Conservation (phyloP, 306 rosid species). For the Parietaria judaica region DNA sequence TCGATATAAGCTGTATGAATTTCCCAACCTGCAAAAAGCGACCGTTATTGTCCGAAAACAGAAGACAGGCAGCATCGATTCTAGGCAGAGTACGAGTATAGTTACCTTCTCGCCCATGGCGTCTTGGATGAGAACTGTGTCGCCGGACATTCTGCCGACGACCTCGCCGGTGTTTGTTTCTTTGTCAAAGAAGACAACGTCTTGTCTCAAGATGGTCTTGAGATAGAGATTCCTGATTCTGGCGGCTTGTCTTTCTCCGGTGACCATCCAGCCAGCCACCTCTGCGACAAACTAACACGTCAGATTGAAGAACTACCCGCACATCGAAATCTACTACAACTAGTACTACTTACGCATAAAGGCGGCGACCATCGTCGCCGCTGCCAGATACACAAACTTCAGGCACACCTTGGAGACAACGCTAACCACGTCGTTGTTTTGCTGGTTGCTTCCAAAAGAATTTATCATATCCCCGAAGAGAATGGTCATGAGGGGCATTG, state of each 20-base stretch:
- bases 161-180: slow-evolving; percentile 93
- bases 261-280: slow-evolving; percentile 88
- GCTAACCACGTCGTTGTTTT: slow-evolving; percentile 20
- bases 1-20: slow-evolving; percentile 49
- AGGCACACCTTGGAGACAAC: slow-evolving; percentile 63
- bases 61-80: background rate
- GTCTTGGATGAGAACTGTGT: slow-evolving; percentile 87
- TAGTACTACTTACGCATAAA: slow-evolving; percentile 49
- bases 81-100: background rate
- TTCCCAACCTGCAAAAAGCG: slow-evolving; percentile 62
- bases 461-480: slow-evolving; percentile 55
- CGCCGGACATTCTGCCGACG: slow-evolving; percentile 86
- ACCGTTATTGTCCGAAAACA: background rate
- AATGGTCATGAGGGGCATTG: slow-evolving; percentile 64
- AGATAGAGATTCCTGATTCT: slow-evolving; percentile 73
- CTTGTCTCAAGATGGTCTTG: slow-evolving; percentile 82
- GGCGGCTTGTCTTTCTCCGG: slow-evolving; percentile 93
- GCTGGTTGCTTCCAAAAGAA: slow-evolving; percentile 58
- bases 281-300: slow-evolving; percentile 35
- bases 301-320: background rate
- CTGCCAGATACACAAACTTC: slow-evolving; percentile 61
- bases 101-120: slow-evolving; percentile 72
- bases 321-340: background rate
- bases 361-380: slow-evolving; percentile 52
- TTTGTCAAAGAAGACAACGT: slow-evolving; percentile 70